Evolutionary conservation across 768 basidiomycete species (phyloP).

Genomic region (Pleurotus djamor): DNA sequence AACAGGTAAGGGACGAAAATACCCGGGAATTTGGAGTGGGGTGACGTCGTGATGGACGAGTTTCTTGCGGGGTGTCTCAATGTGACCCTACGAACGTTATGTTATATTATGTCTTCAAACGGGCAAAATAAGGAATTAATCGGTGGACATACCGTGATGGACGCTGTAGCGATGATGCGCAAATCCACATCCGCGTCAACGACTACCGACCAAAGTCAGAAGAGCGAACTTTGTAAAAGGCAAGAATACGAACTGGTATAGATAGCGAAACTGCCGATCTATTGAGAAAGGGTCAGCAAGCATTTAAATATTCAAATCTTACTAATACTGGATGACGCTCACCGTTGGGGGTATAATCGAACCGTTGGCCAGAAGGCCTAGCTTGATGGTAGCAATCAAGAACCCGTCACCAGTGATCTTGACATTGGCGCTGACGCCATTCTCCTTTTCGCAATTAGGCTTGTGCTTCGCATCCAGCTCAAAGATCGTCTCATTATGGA

Average conservation of each 20-base stretch:
- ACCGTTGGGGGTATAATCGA: neutral
- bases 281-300: neutral
- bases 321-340: neutral
- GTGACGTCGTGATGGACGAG: neutral
- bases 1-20: too few species aligned
- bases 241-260: neutral
- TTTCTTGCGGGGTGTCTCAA: neutral
- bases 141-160: neutral
- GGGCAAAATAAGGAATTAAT: too few species aligned
- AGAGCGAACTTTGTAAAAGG: too few species aligned
- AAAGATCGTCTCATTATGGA: neutral
- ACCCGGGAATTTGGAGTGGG: neutral
- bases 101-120: too few species aligned
- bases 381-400: neutral
- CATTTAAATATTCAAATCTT: neutral
- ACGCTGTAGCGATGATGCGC: neutral
- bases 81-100: neutral
- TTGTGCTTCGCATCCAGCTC: neutral
- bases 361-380: neutral
- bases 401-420: neutral
- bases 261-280: neutral
- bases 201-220: neutral
- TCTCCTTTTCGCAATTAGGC: neutral
- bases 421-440: neutral
- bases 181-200: neutral